Evolutionary conservation across 495 filamentous ascomycete genomes (phyloP), one percentile per base, ranked within the genome.

Genomic region (Glarea lozoyensis): DNA sequence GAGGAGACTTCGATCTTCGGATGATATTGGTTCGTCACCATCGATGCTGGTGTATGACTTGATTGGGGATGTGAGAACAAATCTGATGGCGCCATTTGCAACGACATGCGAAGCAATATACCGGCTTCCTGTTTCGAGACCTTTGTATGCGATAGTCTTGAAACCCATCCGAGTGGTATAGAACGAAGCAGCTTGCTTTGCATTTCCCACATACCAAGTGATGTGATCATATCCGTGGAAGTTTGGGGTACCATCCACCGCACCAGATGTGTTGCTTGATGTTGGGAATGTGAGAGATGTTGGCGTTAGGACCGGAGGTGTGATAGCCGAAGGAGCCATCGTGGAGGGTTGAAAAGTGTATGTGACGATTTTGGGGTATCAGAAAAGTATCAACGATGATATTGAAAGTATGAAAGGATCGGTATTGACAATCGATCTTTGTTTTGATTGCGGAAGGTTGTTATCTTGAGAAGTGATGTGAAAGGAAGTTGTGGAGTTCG

Each of bases 171-270:
- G 81, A 9, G 81, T 80, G 58, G 81, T 81, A 65, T 92, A 94
- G 68, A 81, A 94, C 37, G 77, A 72, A 31, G 86, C 87, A 0
- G 84, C 85, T 71, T 94, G 88, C 65, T 94, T 94, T 53, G 89
- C 89, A 62, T 96, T 96, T 53, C 87, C 87, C 4, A 96, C 89
- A 60, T 85, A 95, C 88, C 88, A 95, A 54, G 84, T 82, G 35
- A 93, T 70, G 57, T 93, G 84, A 65, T 92, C 82, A 55, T 94
- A 94, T 58, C 86, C 87, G 18, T 73, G 73, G 64, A 88, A 92
- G n/a, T 37, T 37, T 7, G 35, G 35, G 3, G 35, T 37, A 27
- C 60, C 54, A 30, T 48, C 49, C 9, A 43, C 59, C 57, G 44
- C 57, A 49, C 53, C 72, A 62, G 41, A 63, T 49, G 48, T 66